These are phyloP conservation scores for Rhododendron ferrugineum DNA, from an alignment of 148 eudicot genomes.

Conservation along the genomic window DNA sequence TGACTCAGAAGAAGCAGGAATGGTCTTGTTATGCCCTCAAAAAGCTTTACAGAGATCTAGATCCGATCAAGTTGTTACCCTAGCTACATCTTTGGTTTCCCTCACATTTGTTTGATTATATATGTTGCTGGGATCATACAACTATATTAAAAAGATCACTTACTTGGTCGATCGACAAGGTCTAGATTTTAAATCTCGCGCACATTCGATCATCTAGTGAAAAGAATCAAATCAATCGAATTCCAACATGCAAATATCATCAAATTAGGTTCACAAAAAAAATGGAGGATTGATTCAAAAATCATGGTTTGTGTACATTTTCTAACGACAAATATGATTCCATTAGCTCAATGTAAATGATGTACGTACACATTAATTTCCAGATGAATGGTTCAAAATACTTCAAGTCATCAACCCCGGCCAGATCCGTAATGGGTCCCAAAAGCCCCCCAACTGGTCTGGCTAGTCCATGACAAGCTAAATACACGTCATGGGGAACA, in stretches of 20 bases:
- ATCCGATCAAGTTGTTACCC: neutral
- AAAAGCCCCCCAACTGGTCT: neutral
- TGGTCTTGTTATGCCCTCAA: neutral
- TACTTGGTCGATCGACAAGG: neutral
- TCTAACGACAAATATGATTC: neutral
- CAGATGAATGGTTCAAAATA: too few species aligned
- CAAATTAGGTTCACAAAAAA: neutral
- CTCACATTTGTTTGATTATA: neutral
- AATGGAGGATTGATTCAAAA: neutral
- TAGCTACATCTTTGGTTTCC: neutral
- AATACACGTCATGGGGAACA: neutral
- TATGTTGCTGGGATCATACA: neutral
- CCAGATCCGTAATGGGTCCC: neutral
- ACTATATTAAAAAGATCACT: neutral
- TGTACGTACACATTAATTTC: too few species aligned
- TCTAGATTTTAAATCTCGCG: neutral
- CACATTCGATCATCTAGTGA: neutral
- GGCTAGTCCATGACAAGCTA: neutral
- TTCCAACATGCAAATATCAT: neutral
- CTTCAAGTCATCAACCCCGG: too few species aligned
- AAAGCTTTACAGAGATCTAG: neutral
- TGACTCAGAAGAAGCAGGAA: neutral
- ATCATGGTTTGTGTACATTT: neutral
- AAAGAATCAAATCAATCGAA: neutral
- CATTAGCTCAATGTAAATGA: neutral